Percentiles rank a stretch among this genome's conserved stretches.
Conservation (phyloP, 805 yeast genomes). For the Kuraishia molischiana region DNA sequence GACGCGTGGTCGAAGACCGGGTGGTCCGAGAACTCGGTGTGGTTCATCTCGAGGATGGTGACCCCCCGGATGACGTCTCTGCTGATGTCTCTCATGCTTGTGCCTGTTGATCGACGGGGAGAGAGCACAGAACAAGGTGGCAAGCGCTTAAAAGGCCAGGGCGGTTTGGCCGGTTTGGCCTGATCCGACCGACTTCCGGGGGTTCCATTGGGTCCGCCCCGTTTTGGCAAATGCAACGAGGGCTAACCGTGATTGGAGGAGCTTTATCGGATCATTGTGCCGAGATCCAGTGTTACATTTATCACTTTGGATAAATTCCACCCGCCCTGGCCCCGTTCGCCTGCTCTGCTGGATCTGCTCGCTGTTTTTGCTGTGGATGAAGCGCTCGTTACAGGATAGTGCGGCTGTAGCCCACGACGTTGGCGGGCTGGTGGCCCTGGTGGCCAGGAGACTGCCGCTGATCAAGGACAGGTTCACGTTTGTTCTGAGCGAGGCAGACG, state of each 20-base stretch:
- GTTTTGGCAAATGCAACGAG: no score
- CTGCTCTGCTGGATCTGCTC: no score
- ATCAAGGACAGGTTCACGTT: not conserved
- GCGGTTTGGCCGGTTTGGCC: no score
- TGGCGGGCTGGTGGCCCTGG: not conserved
- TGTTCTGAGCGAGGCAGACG: not conserved
- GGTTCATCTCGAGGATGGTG: conserved; percentile 11
- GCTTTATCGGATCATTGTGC: no score
- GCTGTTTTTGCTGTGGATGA: no score
- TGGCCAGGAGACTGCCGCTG: not conserved
- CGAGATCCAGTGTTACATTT: no score
- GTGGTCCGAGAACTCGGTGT: conserved; percentile 9
- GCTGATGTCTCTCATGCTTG: not conserved
- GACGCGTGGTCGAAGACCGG: conserved; percentile 10
- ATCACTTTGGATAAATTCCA: no score
- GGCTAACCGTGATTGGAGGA: no score
- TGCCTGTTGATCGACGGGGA: not conserved
- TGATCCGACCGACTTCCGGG: no score
- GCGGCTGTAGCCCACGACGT: not conserved
- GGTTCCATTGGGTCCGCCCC: no score
- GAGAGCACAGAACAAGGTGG: not conserved
- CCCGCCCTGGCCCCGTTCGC: no score
- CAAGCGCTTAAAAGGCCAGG: no score
- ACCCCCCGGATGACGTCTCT: conserved; percentile 9
- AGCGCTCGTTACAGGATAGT: not conserved